phyloP scores from a whole-genome alignment of 345 rosid genomes.

The Gossypium ekmanianum region DNA sequence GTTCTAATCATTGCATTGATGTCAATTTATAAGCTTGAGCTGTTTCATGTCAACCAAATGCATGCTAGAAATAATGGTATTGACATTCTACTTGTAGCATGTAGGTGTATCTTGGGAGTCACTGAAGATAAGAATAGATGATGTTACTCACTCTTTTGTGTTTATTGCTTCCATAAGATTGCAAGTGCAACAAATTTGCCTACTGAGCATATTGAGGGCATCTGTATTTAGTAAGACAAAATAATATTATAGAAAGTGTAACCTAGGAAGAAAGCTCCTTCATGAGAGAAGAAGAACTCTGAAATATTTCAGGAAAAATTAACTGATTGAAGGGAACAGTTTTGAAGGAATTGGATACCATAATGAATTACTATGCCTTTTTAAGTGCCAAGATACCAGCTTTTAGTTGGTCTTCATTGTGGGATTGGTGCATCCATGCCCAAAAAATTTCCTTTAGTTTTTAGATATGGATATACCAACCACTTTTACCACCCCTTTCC shows the following conservation, averaged over 20 bases:
- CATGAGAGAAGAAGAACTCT: not conserved
- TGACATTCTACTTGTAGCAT: not conserved
- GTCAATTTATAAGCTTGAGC: not conserved
- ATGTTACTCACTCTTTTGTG: not conserved
- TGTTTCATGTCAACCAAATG: not conserved
- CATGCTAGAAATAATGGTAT: not conserved
- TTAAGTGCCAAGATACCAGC: not conserved
- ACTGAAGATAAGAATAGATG: not conserved
- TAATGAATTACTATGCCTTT: not conserved
- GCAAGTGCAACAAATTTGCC: not conserved
- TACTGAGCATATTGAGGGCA: not conserved
- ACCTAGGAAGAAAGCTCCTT: constrained; percentile 1
- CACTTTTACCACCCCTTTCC: not conserved
- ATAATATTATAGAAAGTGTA: constrained; percentile 1
- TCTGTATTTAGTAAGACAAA: not conserved
- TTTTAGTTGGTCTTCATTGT: not conserved
- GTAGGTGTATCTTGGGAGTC: not conserved
- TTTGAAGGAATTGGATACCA: not conserved
- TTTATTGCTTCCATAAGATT: not conserved
- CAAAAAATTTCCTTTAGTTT: not conserved
- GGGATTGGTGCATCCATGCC: not conserved
- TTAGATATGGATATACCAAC: not conserved
- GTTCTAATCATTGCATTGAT: not conserved
- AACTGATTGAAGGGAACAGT: not conserved
- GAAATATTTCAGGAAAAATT: not conserved